Evolutionary conservation across 139 green algal genomes (phyloP).

Genomic region (Limnomonas spitsbergensis): DNA sequence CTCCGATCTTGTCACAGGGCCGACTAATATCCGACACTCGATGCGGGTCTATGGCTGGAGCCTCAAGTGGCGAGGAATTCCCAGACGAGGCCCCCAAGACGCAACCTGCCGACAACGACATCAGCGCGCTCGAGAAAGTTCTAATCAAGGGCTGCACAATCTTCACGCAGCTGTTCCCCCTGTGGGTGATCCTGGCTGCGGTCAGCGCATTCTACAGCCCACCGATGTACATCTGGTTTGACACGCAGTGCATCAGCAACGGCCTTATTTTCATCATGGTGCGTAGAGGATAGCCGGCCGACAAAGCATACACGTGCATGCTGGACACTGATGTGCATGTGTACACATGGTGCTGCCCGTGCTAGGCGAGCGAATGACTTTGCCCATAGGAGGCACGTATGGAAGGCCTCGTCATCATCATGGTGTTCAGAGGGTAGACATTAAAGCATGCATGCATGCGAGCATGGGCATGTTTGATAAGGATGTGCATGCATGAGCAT

Average conservation of each 20-base stretch:
- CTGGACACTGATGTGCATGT: background rate
- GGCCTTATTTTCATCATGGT: constrained; percentile 19
- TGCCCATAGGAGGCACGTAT: too few species aligned
- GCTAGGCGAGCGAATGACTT: too few species aligned
- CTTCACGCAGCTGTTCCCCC: constrained; percentile 16
- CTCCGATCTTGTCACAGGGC: too few species aligned
- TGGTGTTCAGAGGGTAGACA: too few species aligned
- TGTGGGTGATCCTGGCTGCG: constrained; percentile 2
- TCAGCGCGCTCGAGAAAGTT: background rate
- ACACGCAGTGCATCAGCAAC: constrained; percentile 1
- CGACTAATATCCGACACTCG: too few species aligned
- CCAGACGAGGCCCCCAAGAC: too few species aligned
- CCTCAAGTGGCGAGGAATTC: too few species aligned
- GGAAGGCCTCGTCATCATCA: too few species aligned
- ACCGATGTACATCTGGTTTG: constrained; percentile 12
- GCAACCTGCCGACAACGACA: background rate
- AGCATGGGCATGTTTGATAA: too few species aligned
- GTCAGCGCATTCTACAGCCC: constrained; percentile 3
- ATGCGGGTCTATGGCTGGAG: too few species aligned
- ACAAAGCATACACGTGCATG: background rate
- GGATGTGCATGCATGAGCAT: too few species aligned
- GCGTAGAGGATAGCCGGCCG: background rate
- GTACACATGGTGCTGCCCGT: background rate
- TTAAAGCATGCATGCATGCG: too few species aligned
- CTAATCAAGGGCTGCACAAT: background rate